Evolutionary conservation across 83 land plant species (phyloP).

Genomic region (Larix sibirica): DNA sequence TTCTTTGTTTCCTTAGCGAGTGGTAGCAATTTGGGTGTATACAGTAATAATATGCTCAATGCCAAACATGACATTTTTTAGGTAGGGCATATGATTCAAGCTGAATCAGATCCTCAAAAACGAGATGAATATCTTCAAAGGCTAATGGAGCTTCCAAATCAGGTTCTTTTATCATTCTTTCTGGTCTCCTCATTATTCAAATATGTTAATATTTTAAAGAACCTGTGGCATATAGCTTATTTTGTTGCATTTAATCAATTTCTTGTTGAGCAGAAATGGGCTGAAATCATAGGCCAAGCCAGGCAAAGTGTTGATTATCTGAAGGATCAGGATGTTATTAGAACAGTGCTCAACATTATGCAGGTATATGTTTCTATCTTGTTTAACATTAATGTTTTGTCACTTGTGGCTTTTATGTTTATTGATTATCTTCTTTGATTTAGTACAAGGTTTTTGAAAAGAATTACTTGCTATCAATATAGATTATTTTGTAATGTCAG

Average conservation of each 20-base stretch:
- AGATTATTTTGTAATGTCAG: too few relatives aligned
- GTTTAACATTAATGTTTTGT: neutral
- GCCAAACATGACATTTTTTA: conserved; percentile 21
- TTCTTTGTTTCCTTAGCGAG: neutral
- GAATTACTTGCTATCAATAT: too few relatives aligned
- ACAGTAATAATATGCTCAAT: neutral
- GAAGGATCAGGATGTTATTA: conserved; percentile 86
- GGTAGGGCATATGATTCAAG: conserved; percentile 99
- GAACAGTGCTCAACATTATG: conserved; percentile 88
- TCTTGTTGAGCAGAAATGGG: conserved; percentile 83
- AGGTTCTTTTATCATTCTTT: conserved; percentile 43
- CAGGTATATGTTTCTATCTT: conserved; percentile 54
- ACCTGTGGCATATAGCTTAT: neutral
- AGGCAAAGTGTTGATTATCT: conserved; percentile 86
- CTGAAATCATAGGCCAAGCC: conserved; percentile 95
- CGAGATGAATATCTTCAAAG: conserved; percentile 95
- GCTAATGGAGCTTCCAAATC: conserved; percentile 97
- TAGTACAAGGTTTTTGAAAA: too few relatives aligned
- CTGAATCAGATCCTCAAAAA: conserved; percentile 87
- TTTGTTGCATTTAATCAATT: neutral
- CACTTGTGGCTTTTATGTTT: neutral
- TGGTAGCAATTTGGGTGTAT: neutral
- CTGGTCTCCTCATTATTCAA: neutral
- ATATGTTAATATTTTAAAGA: neutral
- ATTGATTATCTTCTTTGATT: too few relatives aligned